Percentiles rank a stretch among this genome's conserved stretches.
Conservation (phyloP, 1,284 basidiomycete genomes). For the Leccinum solheimii region DNA sequence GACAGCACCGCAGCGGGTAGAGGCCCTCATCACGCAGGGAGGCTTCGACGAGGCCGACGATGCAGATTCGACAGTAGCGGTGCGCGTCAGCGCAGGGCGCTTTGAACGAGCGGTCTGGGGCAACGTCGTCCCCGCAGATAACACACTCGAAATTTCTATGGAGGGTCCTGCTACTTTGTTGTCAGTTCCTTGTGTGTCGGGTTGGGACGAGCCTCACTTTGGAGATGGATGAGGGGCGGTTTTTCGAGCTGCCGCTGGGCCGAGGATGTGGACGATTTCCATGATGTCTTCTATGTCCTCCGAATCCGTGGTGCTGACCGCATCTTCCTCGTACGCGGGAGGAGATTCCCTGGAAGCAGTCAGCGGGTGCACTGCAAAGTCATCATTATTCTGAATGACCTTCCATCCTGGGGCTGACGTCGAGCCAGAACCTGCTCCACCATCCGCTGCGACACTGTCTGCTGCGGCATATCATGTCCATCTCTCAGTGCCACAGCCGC, state of each 20-base stretch:
- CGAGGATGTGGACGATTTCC: constrained; percentile 4
- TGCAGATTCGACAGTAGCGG: constrained; percentile 39
- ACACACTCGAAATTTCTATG: constrained; percentile 18
- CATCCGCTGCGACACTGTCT: constrained; percentile 28
- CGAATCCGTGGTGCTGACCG: background rate
- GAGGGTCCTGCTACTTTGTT: background rate
- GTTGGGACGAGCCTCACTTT: constrained; percentile 12
- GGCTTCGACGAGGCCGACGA: constrained; percentile 38
- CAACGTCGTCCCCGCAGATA: constrained; percentile 24
- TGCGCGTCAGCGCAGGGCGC: constrained; percentile 38
- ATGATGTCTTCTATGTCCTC: constrained; percentile 2
- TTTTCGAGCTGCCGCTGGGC: background rate
- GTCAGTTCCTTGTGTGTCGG: background rate
- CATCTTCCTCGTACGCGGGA: background rate
- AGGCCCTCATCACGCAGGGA: constrained; percentile 42
- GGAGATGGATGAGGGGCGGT: background rate
- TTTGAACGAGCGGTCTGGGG: constrained; percentile 10
- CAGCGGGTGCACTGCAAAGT: background rate
- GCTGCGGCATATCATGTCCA: constrained; percentile 20
- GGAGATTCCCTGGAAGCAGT: constrained; percentile 9
- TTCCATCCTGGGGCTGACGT: background rate
- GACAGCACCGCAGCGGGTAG: constrained; percentile 46
- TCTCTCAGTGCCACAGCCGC: constrained; percentile 21
- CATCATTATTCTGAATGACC: constrained; percentile 5
- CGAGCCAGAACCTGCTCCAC: constrained; percentile 7